Conservation (phyloP, 1,139 yeast species). For the Sugiyamaella japonica region DNA sequence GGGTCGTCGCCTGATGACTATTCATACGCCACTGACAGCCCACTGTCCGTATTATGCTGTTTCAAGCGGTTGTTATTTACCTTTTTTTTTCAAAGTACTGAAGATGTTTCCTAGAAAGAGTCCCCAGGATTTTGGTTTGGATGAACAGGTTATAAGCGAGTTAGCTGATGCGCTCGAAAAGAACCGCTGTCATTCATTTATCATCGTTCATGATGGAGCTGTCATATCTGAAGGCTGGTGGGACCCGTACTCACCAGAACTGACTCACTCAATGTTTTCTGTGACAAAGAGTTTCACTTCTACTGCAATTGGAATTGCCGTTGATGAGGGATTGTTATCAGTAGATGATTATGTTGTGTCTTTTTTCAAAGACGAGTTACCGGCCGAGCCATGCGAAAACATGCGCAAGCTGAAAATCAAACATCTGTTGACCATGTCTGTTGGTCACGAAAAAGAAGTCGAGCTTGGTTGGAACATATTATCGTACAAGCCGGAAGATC, state of each 20-base stretch:
- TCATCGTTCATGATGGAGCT: constrained; percentile 18
- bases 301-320: constrained; percentile 23
- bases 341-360: constrained; percentile 20
- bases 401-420: constrained; percentile 21
- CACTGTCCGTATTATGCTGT: background rate
- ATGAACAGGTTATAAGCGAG: constrained; percentile 24
- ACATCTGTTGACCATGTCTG: constrained; percentile 23
- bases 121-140: constrained; percentile 7
- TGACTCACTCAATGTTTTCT: constrained; percentile 22
- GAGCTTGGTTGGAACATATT: constrained; percentile 14
- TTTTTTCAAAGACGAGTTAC: constrained; percentile 20
- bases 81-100: background rate
- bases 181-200: constrained; percentile 18
- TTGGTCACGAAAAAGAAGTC: constrained; percentile 19
- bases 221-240: constrained; percentile 25
- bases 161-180: constrained; percentile 10
- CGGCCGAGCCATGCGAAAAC: constrained; percentile 20
- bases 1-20: background rate
- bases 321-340: constrained; percentile 21
- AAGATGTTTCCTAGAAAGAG: constrained; percentile 15
- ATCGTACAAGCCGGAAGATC: constrained; percentile 4
- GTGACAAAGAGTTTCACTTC: constrained; percentile 24
- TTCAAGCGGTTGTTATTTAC: background rate
- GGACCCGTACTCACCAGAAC: constrained; percentile 20
- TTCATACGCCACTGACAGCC: background rate